These are phyloP conservation scores for Tetragonia tetragonoides DNA, from an alignment of 148 eudicot genomes.

Conservation along the genomic window DNA sequence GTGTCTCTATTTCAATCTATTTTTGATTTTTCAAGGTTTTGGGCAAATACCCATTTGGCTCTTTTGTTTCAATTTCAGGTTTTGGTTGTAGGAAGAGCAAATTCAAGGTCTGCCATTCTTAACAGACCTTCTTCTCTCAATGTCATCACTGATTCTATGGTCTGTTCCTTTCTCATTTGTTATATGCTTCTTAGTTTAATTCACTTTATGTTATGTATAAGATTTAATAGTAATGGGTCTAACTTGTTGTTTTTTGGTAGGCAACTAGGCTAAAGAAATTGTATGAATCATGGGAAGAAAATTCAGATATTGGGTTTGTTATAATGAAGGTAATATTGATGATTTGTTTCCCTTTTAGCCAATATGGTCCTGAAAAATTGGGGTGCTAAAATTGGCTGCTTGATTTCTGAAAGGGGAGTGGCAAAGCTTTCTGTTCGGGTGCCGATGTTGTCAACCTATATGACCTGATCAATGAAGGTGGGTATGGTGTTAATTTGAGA, in stretches of 20 bases:
- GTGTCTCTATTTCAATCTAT: background rate
- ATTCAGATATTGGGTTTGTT: slow-evolving; percentile 78
- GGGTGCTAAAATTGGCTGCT: slow-evolving; percentile 15
- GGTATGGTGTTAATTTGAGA: slow-evolving; percentile 15
- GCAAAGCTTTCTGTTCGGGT: slow-evolving; percentile 81
- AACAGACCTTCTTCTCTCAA: slow-evolving; percentile 80
- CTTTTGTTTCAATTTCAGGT: slow-evolving; percentile 49
- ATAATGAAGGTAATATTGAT: slow-evolving; percentile 65
- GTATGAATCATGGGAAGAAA: slow-evolving; percentile 95
- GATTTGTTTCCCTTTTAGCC: background rate
- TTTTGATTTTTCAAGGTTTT: background rate
- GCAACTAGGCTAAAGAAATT: slow-evolving; percentile 66
- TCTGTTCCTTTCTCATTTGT: slow-evolving; percentile 22
- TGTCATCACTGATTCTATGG: slow-evolving; percentile 72
- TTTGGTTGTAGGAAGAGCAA: slow-evolving; percentile 85
- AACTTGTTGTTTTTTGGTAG: slow-evolving; percentile 31
- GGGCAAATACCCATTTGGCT: slow-evolving; percentile 12
- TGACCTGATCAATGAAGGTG: slow-evolving; percentile 76
- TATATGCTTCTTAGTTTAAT: background rate
- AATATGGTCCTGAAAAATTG: background rate
- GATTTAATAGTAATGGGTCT: background rate
- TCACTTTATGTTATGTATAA: background rate
- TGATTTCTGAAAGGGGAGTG: slow-evolving; percentile 59
- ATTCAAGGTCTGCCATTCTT: slow-evolving; percentile 71
- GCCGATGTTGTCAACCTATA: slow-evolving; percentile 65